These are phyloP conservation scores for Zygosaccharomyces pseudorouxii DNA, from an alignment of 805 yeast genomes.

Conservation along the genomic window DNA sequence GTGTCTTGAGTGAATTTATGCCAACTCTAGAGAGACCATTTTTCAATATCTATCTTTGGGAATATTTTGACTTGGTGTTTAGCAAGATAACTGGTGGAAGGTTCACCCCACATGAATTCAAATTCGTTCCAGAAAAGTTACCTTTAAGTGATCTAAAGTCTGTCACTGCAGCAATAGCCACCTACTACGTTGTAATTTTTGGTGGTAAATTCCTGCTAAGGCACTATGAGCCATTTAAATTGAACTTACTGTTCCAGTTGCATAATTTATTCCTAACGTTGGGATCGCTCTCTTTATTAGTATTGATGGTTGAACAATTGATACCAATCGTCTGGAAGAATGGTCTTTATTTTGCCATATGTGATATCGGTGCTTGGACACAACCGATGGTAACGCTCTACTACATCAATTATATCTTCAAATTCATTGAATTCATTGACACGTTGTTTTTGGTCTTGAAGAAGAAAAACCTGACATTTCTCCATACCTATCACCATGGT, in stretches of 20 bases:
- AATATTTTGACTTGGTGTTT: conserved; percentile 25
- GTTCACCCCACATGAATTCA: conserved; percentile 45
- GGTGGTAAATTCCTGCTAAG: conserved; percentile 72
- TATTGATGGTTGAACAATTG: conserved; percentile 77
- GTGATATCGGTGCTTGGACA: conserved; percentile 74
- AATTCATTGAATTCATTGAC: conserved; percentile 83
- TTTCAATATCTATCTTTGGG: conserved; percentile 34
- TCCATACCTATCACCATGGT: conserved; percentile 97
- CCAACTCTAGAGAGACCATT: conserved; percentile 36
- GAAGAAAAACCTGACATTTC: conserved; percentile 84
- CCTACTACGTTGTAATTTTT: conserved; percentile 77
- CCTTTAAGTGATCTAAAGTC: conserved; percentile 62
- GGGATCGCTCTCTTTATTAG: conserved; percentile 59
- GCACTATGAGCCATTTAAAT: conserved; percentile 60
- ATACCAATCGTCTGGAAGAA: conserved; percentile 68
- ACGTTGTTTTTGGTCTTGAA: conserved; percentile 88
- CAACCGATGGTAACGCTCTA: conserved; percentile 77
- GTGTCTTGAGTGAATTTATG: conserved; percentile 5
- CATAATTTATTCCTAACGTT: conserved; percentile 77
- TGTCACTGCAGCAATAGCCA: conserved; percentile 52
- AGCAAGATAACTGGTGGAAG: conserved; percentile 23
- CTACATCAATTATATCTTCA: conserved; percentile 87
- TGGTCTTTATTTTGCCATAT: conserved; percentile 81
- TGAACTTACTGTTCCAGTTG: conserved; percentile 72
- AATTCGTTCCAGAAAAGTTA: conserved; percentile 59